Percentiles rank a stretch among this genome's conserved stretches.
These are phyloP conservation scores for Malus domestica DNA, from an alignment of 306 rosid species.

Conservation along the genomic window ASM211411v1 NC_041792.1:19205407-19205906, in stretches of 20 bases:
- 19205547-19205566: slow-evolving; percentile 54
- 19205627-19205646: slow-evolving; percentile 37
- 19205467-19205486: background rate
- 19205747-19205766: background rate
- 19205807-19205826: background rate
- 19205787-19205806: background rate
- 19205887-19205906: slow-evolving; percentile 49
- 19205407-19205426: background rate
- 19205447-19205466: background rate
- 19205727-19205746: background rate
- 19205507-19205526: background rate
- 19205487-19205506: background rate
- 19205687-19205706: slow-evolving; percentile 51
- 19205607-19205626: slow-evolving; percentile 39
- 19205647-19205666: slow-evolving; percentile 49
- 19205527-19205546: slow-evolving; percentile 33
- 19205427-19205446: background rate
- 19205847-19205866: background rate
- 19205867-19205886: background rate
- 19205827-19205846: background rate
- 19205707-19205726: slow-evolving; percentile 47
- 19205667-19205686: slow-evolving; percentile 56
- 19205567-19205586: slow-evolving; percentile 54
- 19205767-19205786: background rate
- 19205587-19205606: slow-evolving; percentile 43